Evolutionary conservation across 108 stramenopile genomes (phyloP).

Genomic region (Nitzschia sp.): DNA sequence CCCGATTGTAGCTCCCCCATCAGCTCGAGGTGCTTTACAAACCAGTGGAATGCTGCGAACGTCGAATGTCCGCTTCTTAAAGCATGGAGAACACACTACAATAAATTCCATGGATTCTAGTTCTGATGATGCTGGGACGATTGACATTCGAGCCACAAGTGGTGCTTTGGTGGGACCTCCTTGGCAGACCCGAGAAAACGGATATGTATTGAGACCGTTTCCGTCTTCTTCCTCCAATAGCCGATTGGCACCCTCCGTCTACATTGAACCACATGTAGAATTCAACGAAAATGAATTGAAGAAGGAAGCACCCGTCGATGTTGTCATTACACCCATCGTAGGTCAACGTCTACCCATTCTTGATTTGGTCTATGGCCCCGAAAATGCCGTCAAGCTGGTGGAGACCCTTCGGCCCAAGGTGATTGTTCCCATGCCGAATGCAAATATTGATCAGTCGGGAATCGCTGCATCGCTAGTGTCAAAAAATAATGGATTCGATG

Average conservation of each 20-base stretch:
- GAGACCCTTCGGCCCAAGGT: background rate
- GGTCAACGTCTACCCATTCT: slow-evolving; percentile 37
- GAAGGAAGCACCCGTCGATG: slow-evolving; percentile 20
- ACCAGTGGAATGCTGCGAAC: background rate
- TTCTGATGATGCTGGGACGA: background rate
- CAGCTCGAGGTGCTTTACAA: slow-evolving; percentile 1
- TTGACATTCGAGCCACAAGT: slow-evolving; percentile 32
- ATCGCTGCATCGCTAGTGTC: background rate
- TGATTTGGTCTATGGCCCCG: slow-evolving; percentile 44
- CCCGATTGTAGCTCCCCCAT: slow-evolving; percentile 27
- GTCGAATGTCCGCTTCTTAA: slow-evolving; percentile 9
- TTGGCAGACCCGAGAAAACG: slow-evolving; percentile 57
- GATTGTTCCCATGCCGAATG: slow-evolving; percentile 1
- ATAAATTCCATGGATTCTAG: slow-evolving; percentile 12
- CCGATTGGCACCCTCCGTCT: slow-evolving; percentile 26
- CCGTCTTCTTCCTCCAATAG: background rate
- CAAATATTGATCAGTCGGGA: slow-evolving; percentile 1
- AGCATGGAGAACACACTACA: slow-evolving; percentile 18
- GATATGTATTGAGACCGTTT: slow-evolving; percentile 28
- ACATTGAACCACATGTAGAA: slow-evolving; percentile 59
- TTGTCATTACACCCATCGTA: slow-evolving; percentile 44
- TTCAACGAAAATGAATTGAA: slow-evolving; percentile 17
- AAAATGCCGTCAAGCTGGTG: slow-evolving; percentile 30
- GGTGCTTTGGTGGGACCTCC: slow-evolving; percentile 61
- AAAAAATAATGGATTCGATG: background rate